Base-by-base conservation (phyloP, 306 rosid genomes). In the Arachis hypogaea region DNA sequence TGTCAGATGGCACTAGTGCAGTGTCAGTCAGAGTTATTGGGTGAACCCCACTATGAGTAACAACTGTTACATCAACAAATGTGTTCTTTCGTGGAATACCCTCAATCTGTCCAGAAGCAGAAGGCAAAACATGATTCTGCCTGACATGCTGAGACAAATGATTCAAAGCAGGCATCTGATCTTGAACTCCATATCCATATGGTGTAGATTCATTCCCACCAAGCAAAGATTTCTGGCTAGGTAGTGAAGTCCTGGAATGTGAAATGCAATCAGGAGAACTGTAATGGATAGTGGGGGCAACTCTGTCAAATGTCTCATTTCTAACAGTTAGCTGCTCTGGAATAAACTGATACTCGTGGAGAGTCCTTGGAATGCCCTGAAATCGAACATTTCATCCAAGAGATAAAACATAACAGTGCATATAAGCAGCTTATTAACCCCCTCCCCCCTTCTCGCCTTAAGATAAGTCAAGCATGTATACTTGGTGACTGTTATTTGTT, bases 301-400 rank as follows among this genome's bases (percentile, higher is more conserved):
- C 79, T 65, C 83, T 78, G 59, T 84, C 92, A 73, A 78, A 75
- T 29, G 80, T 38, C 40, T 88, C 97, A 49, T 65, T 68, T 80
- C 81, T 86, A 70, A 82, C 88, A 78, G 88, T 84, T 69, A 94
- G 94, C 73, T 84, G 87, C 84, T 86, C 92, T 5, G 93, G 94
- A 80, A 91, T 87, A 82, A 91, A 91, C 74, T 91, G 86, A 73
- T 91, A 91, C 74, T 91, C 92, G 29, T 82, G 92, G 70, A 86
- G 80, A 82, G 92, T 80, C 86, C 88, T 83, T 56, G 87, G 75
- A 80, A 76, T 72, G 44, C 83, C 90, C 94, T 86, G 71, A 72
- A 58, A 82, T 65, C 40, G 59, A 80, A 41, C 42, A 47, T 7
- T 29, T 75, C 50, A 81, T 11, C 62, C 33, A 22, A 22, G 28